Conservation (phyloP, 2,329 filamentous ascomycete species). For the Penicillium sp. region DNA sequence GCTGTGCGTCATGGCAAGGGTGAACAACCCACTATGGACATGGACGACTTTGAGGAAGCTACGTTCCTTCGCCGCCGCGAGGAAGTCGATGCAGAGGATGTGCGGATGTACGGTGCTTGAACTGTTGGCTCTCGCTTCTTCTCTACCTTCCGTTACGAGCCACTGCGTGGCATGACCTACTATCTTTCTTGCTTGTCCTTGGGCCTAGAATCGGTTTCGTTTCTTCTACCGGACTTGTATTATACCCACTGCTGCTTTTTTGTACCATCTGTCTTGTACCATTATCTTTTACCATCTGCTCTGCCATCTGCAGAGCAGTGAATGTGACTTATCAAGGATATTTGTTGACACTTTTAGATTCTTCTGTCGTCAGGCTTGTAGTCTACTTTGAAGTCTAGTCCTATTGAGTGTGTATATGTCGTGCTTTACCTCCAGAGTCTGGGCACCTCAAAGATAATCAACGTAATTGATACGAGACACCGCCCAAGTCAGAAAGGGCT, state of each 20-base stretch:
- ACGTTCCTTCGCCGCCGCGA: constrained; percentile 2
- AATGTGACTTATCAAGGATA: neutral
- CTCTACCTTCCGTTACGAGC: neutral
- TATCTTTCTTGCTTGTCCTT: neutral
- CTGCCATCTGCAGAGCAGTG: neutral
- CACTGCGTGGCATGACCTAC: neutral
- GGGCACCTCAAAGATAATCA: neutral
- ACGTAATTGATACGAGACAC: neutral
- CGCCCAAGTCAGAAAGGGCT: neutral
- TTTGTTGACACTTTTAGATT: neutral
- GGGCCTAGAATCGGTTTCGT: neutral
- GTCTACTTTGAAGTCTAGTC: neutral
- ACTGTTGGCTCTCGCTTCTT: neutral
- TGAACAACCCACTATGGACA: constrained; percentile 22
- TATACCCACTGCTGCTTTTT: constrained; percentile 1
- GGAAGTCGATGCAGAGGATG: constrained; percentile 22
- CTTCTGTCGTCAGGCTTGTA: neutral
- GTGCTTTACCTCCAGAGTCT: neutral
- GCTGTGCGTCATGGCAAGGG: constrained; percentile 7
- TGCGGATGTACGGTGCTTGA: constrained; percentile 31
- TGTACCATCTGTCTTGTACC: neutral
- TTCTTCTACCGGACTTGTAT: neutral
- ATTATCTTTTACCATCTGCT: neutral
- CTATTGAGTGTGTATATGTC: no score
- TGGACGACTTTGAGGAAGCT: constrained; percentile 25